Conservation (phyloP, 495 filamentous ascomycete species). For the Lichenothelia convexa region DNA sequence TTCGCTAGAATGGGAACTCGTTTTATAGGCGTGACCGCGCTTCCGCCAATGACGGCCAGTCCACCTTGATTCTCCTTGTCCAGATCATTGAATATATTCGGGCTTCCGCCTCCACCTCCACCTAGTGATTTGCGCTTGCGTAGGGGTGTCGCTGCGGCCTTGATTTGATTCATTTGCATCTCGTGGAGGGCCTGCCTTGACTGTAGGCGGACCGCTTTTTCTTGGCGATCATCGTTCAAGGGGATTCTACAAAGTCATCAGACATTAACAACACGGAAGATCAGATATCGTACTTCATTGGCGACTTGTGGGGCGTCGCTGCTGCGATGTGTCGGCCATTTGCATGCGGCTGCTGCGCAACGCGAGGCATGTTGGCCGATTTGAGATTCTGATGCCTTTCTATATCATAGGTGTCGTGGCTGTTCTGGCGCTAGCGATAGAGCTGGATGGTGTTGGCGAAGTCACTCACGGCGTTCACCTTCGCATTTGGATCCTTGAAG, state of each 20-base stretch:
- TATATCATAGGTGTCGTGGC: too few relatives aligned
- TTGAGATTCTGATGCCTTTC: neutral
- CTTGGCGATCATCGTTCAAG: slow-evolving; percentile 83
- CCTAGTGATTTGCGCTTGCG: slow-evolving; percentile 49
- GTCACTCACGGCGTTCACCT: too few relatives aligned
- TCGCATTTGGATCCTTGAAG: too few relatives aligned
- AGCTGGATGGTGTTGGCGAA: too few relatives aligned
- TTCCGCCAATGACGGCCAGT: slow-evolving; percentile 30
- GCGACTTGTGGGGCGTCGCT: slow-evolving; percentile 17
- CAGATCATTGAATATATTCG: too few relatives aligned
- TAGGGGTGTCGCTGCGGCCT: slow-evolving; percentile 74
- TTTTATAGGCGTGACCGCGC: slow-evolving; percentile 84
- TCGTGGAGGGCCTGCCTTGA: slow-evolving; percentile 77
- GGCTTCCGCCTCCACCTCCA: slow-evolving; percentile 40
- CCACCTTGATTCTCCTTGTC: slow-evolving; percentile 44
- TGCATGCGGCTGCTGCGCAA: slow-evolving; percentile 12
- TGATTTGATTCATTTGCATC: slow-evolving; percentile 78
- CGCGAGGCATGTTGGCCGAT: slow-evolving; percentile 10
- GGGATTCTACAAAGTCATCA: slow-evolving; percentile 37
- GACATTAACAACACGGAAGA: neutral
- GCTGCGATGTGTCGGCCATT: slow-evolving; percentile 8
- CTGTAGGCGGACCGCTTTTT: slow-evolving; percentile 78
- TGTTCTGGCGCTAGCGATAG: too few relatives aligned
- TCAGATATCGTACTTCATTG: slow-evolving; percentile 2
- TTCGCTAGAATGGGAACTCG: slow-evolving; percentile 89